Conservation (phyloP, 2,329 filamentous ascomycete species). For the Bipolaris bicolor region DNA sequence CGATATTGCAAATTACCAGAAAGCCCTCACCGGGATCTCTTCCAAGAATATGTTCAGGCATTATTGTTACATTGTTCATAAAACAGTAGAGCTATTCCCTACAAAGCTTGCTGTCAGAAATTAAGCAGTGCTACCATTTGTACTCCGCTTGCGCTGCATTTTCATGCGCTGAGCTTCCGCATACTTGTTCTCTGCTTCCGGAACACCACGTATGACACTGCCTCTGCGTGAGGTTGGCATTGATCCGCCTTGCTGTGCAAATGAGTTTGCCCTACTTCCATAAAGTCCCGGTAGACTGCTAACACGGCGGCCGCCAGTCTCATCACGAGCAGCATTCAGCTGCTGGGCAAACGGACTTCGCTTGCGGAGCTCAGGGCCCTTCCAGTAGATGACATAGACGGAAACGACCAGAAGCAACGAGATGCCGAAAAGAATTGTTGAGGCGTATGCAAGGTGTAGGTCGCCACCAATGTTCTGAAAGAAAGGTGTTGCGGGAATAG, state of each 20-base stretch:
- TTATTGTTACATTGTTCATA: no score
- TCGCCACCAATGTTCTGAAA: conserved; percentile 52
- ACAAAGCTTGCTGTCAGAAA: no score
- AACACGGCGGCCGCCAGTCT: conserved; percentile 42
- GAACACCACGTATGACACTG: conserved; percentile 36
- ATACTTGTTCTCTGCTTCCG: conserved; percentile 19
- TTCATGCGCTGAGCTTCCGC: conserved; percentile 13
- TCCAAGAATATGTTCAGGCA: no score
- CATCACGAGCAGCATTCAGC: conserved; percentile 43
- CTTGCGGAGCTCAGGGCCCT: conserved; percentile 61
- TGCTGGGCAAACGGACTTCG: conserved; percentile 61
- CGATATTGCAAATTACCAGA: no score
- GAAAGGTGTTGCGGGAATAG: conserved; percentile 69
- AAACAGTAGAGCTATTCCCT: no score
- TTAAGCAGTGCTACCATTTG: not conserved
- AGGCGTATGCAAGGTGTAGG: conserved; percentile 59
- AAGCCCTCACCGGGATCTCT: no score
- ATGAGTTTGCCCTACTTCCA: conserved; percentile 39
- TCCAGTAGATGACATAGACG: conserved; percentile 59
- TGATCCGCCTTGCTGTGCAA: conserved; percentile 24
- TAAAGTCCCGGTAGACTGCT: conserved; percentile 41
- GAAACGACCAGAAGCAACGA: conserved; percentile 52
- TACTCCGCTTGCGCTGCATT: conserved; percentile 18
- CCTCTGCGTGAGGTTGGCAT: conserved; percentile 35
- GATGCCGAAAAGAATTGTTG: conserved; percentile 62